These are phyloP conservation scores for Microthlaspi erraticum DNA, from an alignment of 345 rosid genomes.

Conservation along the genomic window DNA sequence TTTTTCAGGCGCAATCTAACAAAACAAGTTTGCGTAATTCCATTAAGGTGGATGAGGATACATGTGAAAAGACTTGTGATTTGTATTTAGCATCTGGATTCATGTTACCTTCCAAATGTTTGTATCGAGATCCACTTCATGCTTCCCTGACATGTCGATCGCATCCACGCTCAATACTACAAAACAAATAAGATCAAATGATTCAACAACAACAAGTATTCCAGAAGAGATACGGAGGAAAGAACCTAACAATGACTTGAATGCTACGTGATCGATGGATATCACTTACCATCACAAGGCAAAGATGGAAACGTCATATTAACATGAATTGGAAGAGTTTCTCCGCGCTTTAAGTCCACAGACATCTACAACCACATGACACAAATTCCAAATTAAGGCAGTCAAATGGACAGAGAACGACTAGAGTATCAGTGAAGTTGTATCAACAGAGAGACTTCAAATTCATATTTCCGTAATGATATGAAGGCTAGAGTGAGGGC, in stretches of 20 bases:
- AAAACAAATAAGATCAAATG: conserved; percentile 29
- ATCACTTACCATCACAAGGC: conserved; percentile 82
- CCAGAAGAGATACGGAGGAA: not conserved
- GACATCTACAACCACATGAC: conserved; percentile 69
- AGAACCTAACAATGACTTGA: not conserved
- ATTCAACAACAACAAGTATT: not conserved
- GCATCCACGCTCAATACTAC: conserved; percentile 96
- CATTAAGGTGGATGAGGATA: conserved; percentile 2
- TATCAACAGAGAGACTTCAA: conserved; percentile 20
- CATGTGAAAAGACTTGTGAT: conserved; percentile 18
- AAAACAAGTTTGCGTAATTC: not conserved
- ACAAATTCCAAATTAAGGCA: conserved; percentile 6
- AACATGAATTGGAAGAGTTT: conserved; percentile 89
- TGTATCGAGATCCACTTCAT: conserved; percentile 99
- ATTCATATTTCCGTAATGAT: not conserved
- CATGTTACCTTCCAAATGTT: conserved; percentile 91
- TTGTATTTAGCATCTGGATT: conserved; percentile 20
- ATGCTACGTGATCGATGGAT: conserved; percentile 12
- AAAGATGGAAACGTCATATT: conserved; percentile 89
- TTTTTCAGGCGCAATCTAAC: conserved; percentile 2
- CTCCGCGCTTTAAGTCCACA: conserved; percentile 96
- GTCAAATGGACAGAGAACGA: not conserved
- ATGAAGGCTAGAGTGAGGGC: not conserved
- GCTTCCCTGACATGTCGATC: conserved; percentile 99
- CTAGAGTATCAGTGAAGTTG: conserved; percentile 8